Evolutionary conservation across 495 filamentous ascomycete genomes (phyloP), one percentile per base, ranked within the genome.

Genomic region (Massariosphaeria phaeospora): DNA sequence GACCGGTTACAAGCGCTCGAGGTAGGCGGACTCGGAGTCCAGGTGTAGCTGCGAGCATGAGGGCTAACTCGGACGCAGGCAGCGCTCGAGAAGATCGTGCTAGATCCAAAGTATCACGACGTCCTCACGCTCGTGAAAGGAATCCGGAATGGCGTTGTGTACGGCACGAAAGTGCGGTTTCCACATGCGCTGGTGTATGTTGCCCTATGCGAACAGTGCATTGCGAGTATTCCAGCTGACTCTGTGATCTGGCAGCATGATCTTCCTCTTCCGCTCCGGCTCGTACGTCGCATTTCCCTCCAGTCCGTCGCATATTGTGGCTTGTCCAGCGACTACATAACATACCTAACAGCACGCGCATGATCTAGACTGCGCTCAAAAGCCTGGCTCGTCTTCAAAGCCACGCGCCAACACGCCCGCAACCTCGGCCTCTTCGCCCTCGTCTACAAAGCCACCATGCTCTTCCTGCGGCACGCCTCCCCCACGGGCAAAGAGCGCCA

Each of bases 91-190:
- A 73, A 76, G 47, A 74, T 91, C 41, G 72, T 95, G 52, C 83
- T 91, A 31, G 81, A 97, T 69, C 89, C 91, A 2, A 73, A 80
- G 55, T 84, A 95, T 70, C 85, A 88, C 51, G 88, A 89, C 61
- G 64, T 89, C 46, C 80, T 99, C 24, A 77, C 86, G 23, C 75
- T 99, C 59, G 53, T 91, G 64, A 99, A 99, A 75, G 88, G 79
- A 56, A 82, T 90, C 42, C 90, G 93, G 70, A 99, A 97, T 84
- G 93, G 93, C 69, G 82, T 89, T 57, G 88, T 96, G 53, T 99
- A 97, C 73, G 93, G 93, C 24, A 83, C 90, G 62, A 99, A 97
- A 80, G 88, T 99, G 69, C 90, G 93, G 59, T 96, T 97, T 76
- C 93, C 93, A 63, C 93, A 98, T 74, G 93, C 93, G 46, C 79